Base-by-base conservation (phyloP, 1,139 yeast species). In the Nakaseomyces bracarensis region DNA sequence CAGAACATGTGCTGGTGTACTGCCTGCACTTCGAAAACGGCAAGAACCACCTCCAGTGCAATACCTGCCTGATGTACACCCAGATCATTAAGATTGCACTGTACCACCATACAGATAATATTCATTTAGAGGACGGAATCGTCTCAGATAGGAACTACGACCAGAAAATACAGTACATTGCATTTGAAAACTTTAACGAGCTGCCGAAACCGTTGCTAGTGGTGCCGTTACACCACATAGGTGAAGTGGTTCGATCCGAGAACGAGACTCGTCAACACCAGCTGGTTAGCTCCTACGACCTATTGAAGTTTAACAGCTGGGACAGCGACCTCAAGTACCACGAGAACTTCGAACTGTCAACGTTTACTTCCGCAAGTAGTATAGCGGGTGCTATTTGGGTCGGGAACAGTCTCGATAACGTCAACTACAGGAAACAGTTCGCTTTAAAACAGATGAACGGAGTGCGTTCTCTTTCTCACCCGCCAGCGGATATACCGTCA, bases 321-420 rank as follows among this genome's bases (percentile, higher is more conserved):
- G 87, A 82, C 53, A 69, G 76, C 26, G 84, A 85, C 54, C 79
- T 81, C 54, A 68, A 74, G 28, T 71, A 78, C 44, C 78, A 82
- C 53, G 97, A 89, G 58, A 77, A 83, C 46, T 69, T 83, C 9
- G 96, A 87, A 60, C 81, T 87, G 47, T 70, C 86, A 3, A 75
- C 76, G 56, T 83, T 89, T 91, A 81, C 96, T 0, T 70, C 85
- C 2, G 94, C 95, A 0, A 74, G 93, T 0, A 70, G 68, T 14
- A 65, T 83, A 2, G 62, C 66, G 13, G 61, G 66, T 36, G 42
- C 49, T n/a, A 75, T 87, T 3, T 89, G 89, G 89, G 70, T 81
- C 38, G 97, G 97, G 1, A 89, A 87, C 55, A 67, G 77, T 1
- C 70, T 74, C 1, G 84, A 80, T 54, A 72, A 66, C 18, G 26